A percentile compares a stretch with the other conserved stretches of the same genome.
These are phyloP conservation scores for Ceratocystis colombiana DNA, from an alignment of 2,329 filamentous ascomycete species.

Conservation along the genomic window DNA sequence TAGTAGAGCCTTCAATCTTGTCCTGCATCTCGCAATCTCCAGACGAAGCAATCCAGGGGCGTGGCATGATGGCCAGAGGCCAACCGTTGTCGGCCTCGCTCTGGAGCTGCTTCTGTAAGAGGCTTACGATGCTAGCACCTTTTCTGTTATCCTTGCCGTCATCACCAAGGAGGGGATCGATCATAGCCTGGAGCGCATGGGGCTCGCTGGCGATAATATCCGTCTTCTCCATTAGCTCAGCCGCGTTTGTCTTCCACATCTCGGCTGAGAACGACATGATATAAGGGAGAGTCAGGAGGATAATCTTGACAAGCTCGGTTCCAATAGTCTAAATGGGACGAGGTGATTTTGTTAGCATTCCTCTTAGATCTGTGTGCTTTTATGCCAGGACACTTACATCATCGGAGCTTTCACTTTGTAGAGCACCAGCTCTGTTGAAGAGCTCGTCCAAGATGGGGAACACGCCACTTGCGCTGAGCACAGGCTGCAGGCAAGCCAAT, in stretches of 20 bases:
- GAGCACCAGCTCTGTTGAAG: constrained; percentile 81
- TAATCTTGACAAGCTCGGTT: constrained; percentile 91
- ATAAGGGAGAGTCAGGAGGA: constrained; percentile 88
- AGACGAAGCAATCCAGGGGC: constrained; percentile 55
- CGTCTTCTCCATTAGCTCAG: constrained; percentile 79
- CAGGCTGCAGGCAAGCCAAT: constrained; percentile 70
- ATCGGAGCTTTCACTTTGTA: constrained; percentile 86
- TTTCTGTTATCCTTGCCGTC: constrained; percentile 54
- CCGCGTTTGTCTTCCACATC: constrained; percentile 62
- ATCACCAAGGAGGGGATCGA: constrained; percentile 63
- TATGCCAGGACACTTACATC: constrained; percentile 52
- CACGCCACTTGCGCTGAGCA: constrained; percentile 73
- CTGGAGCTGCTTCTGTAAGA: constrained; percentile 80
- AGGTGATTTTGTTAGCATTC: constrained; percentile 18
- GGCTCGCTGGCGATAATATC: constrained; percentile 87
- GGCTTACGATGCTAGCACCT: constrained; percentile 58
- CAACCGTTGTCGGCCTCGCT: constrained; percentile 64
- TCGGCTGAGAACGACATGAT: constrained; percentile 63
- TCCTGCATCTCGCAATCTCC: constrained; percentile 51
- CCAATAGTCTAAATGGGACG: constrained; percentile 45
- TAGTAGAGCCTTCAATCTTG: constrained; percentile 51
- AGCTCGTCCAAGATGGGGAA: constrained; percentile 79
- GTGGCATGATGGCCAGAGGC: constrained; percentile 59
- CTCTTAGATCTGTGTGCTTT: too few species aligned
- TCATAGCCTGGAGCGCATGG: constrained; percentile 71